Percentiles rank a stretch among this genome's conserved stretches.
These are phyloP conservation scores for Meyerozyma athensensis DNA, from an alignment of 1,139 yeast genomes.

Conservation along the genomic window DNA sequence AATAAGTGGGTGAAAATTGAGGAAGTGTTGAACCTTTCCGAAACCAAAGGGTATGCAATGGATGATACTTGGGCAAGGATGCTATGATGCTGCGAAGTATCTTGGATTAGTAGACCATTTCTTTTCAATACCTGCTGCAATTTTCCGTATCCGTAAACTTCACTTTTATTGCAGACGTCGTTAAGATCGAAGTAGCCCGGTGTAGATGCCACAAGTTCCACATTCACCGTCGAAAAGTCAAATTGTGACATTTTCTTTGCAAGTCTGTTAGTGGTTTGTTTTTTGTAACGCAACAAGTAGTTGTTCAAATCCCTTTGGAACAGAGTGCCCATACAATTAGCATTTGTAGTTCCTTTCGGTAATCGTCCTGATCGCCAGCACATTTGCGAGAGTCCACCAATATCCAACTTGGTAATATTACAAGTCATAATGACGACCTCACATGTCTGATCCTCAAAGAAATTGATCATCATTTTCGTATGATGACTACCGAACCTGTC, in stretches of 20 bases:
- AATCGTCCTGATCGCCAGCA: conserved; percentile 57
- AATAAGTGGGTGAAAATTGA: conserved; percentile 55
- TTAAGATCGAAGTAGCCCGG: conserved; percentile 37
- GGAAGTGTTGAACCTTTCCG: conserved; percentile 24
- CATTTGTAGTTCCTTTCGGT: conserved; percentile 8
- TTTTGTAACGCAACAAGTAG: conserved; percentile 42
- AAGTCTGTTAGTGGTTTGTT: conserved; percentile 22
- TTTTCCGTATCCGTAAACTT: conserved; percentile 48
- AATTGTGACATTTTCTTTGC: conserved; percentile 23
- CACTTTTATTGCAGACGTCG: conserved; percentile 10
- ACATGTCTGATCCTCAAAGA: conserved; percentile 31
- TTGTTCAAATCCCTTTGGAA: conserved; percentile 35
- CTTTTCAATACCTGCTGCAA: conserved; percentile 38
- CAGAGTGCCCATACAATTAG: conserved; percentile 7
- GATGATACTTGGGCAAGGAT: conserved; percentile 56
- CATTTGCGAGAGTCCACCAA: conserved; percentile 57
- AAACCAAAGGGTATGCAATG: conserved; percentile 50
- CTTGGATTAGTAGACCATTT: conserved; percentile 25
- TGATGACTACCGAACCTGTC: conserved; percentile 52
- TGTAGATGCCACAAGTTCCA: conserved; percentile 53
- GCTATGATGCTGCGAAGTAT: conserved; percentile 17
- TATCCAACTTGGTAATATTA: conserved; percentile 52
- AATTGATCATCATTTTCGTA: conserved; percentile 61
- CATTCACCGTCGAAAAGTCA: conserved; percentile 45
- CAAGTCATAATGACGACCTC: conserved; percentile 58